Evolutionary conservation across 2,329 filamentous ascomycete genomes (phyloP), one percentile per base, ranked within the genome.

Genomic region (Colletotrichum lini): DNA sequence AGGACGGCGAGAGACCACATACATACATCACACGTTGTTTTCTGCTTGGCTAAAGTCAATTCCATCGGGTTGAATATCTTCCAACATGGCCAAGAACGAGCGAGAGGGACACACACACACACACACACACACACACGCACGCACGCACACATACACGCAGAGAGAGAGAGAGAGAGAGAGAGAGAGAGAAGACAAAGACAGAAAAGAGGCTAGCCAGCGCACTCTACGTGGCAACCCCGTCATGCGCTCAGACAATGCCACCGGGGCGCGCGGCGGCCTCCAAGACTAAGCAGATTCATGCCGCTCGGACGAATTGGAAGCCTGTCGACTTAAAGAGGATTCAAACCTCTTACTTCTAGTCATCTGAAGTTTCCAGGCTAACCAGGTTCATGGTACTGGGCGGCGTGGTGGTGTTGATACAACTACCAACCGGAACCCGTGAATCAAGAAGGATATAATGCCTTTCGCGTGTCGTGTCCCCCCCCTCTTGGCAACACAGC

Each of bases 281-380:
- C 23, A 10, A 7, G 60, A 23, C 47, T 53, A n/a, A 10, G 60
- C 10, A 8, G 13, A 5, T 45, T 35, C 38, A 63, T 53, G 60
- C 60, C 60, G 60, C 60, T 63, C 60, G 60, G 60, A 63, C 60
- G 38, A 35, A 44, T 53, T 44, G 38, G 21, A 35, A 30, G 47
- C 47, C 30, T 26, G 35, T 16, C 8, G 5, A 5, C 16, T 15
- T 16, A 4, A 30, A 30, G 50, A 23, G 47, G 21, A 16, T 35
- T 44, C 21, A 45, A 42, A 21, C 35, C 13, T 52, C 30, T 2
- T 30, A 30, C 16, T 18, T 44, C 21, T 4, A 35, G 16, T n/a
- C 60, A 10, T 53, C 60, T 35, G 12, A 63, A 44, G 10, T 53
- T 16, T 6, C 38, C 21, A n/a, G 4, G 21, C 38, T 26, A 42